phyloP scores from a whole-genome alignment of 1,139 yeast species.

The Taiozyma sp. region DNA sequence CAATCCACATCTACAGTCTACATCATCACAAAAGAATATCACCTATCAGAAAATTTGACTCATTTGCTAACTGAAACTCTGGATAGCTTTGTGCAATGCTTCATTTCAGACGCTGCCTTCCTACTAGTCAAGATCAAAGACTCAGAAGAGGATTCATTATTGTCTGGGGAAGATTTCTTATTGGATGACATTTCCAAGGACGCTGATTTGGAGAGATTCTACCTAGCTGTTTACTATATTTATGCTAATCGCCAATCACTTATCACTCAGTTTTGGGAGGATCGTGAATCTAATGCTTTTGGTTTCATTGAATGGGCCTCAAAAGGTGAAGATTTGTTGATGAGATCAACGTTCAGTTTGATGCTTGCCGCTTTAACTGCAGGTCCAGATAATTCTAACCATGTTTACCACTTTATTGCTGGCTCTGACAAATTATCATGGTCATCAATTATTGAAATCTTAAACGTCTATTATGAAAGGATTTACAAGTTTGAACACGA shows the following conservation, averaged over 20 bases:
- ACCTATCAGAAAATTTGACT: conserved; percentile 20
- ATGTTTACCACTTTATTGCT: conserved; percentile 38
- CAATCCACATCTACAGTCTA: conserved; percentile 17
- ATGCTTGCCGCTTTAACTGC: conserved; percentile 72
- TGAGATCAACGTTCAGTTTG: conserved; percentile 78
- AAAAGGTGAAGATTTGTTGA: conserved; percentile 75
- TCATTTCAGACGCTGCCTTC: conserved; percentile 73
- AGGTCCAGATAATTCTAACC: conserved; percentile 49
- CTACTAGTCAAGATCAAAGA: conserved; percentile 76
- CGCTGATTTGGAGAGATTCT: conserved; percentile 85
- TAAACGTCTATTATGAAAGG: conserved; percentile 51
- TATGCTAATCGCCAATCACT: conserved; percentile 59
- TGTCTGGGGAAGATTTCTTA: conserved; percentile 44
- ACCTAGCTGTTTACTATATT: conserved; percentile 68
- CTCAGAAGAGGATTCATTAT: conserved; percentile 77
- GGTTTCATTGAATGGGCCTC: conserved; percentile 91
- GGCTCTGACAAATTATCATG: conserved; percentile 46
- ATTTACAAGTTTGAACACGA: conserved; percentile 31
- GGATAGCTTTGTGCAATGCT: conserved; percentile 53
- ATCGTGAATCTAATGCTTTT: conserved; percentile 53
- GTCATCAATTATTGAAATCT: conserved; percentile 51
- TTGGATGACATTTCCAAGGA: conserved; percentile 57
- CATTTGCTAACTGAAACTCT: conserved; percentile 14
- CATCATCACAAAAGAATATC: conserved; percentile 14
- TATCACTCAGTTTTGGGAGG: conserved; percentile 67